Base-by-base conservation (phyloP, 495 filamentous ascomycete genomes). In the Friedmanniomyces simplex region DNA sequence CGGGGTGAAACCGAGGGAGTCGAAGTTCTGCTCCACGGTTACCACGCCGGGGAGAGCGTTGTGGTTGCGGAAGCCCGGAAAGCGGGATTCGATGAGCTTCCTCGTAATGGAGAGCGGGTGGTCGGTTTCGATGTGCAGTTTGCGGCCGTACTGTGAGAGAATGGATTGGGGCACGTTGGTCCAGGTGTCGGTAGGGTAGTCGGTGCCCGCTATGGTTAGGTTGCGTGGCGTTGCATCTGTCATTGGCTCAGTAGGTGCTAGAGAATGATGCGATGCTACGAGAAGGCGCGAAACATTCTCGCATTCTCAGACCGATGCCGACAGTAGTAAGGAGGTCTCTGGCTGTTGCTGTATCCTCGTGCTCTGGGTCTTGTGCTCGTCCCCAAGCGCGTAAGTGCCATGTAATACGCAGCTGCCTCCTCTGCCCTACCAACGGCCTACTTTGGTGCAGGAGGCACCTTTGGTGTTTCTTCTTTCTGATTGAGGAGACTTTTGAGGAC, bases 81-180 rank as follows among this genome's bases (percentile, higher is more conserved):
- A 98, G 62, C 83, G 82, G 54, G 88, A 90, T 72, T 97, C 91
- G 64, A 98, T 90, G 55, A 98, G 82, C 59, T 87, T 78, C 42
- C 94, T 84, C 4, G 93, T 97, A 66, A 97, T 93, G 56, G 82
- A 79, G 26, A 98, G 77, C 16, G 93, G 93, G 70, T 98, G 93
- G 68, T 91, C 83, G 61, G 83, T 82, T 71, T 91, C 82, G 22
- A 94, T 77, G 70, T 97, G 91, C 5, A 98, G 77, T 50, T 81
- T 82, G 50, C 87, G 84, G 45, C 80, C 75, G 50, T 94, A 75
- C 55, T 82, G 78, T 16, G 83, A 77, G 50, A 90, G 74, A 57
- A 98, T 87, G 54, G 82, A 82, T 12, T 79, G 67, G 14, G 94
- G 81, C 30, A 87, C 76, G 65, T 97, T 98, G 67, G 83, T 91